Base-by-base conservation (phyloP, 352 stramenopile genomes). In the Pythium phragmiticola region DNA sequence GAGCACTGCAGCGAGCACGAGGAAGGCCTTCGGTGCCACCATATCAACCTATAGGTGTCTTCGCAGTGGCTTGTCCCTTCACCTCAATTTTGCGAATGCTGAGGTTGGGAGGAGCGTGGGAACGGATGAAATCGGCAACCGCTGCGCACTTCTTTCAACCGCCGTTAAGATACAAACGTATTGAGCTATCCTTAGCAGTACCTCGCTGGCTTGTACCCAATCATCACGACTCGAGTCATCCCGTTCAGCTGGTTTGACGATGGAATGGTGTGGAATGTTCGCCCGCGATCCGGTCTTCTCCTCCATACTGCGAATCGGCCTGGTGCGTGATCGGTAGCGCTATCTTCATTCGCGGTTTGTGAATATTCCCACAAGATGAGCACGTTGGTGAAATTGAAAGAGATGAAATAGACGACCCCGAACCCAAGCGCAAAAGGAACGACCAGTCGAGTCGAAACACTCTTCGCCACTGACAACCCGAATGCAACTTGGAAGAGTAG, bases 341-440 rank as follows among this genome's bases (percentile, higher is more conserved):
- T 43, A 37, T 65, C 37, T 2, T 68, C 43, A 14, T 51, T 36
- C 4, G 11, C n/a, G 12, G 42, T 51, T 45, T 55, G 55, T 5
- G 43, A 33, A 30, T 62, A 66, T 66, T 89, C 76, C 28, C 83
- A 55, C 28, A 89, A 39, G 12, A 86, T 76, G 47, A 87, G 57
- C n/a, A 81, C 57, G 55, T 89, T 89, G 33, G 75, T 82, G 65
- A 74, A 30, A 60, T 83, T 87, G 63, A 89, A 89, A 2, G 74
- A 46, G 4, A 70, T 53, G 55, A 89, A 80, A 54, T 86, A 86
- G 37, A 76, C 14, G 0, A 73, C 8, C 17, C 65, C 70, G 2
- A 82, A 23, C 7, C 21, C 62, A 3, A 78, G 19, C 14, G 77
- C 76, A 8, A 75, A 55, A 1, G 75, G 70, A 37, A 80, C 76